A percentile compares a stretch with the other conserved stretches of the same genome.
Evolutionary conservation across 768 basidiomycete species (phyloP).

Genomic region (Chalciporus piperatus): DNA sequence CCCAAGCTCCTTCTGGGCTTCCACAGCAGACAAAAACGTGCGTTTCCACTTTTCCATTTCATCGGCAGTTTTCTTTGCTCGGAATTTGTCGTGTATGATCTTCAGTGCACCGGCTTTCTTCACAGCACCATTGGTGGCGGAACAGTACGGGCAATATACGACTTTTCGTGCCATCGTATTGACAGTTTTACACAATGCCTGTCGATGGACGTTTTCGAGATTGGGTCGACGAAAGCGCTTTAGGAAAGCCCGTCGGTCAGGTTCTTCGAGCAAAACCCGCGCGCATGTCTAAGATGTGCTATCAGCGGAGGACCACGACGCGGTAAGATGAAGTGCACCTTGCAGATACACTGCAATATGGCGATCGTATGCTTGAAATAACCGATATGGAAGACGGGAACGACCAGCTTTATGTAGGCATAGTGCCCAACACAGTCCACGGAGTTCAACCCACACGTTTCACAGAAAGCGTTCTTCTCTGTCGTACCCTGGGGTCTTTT

Average conservation of each 20-base stretch:
- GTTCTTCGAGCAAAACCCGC: conserved; percentile 83
- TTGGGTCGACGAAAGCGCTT: conserved; percentile 87
- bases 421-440: conserved; percentile 98
- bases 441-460: conserved; percentile 89
- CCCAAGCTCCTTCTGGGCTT: conserved; percentile 83
- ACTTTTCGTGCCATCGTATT: conserved; percentile 86
- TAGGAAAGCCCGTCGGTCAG: conserved; percentile 79
- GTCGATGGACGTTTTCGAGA: conserved; percentile 91
- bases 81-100: conserved; percentile 97
- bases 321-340: conserved; percentile 45
- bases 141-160: conserved; percentile 90
- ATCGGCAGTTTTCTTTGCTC: conserved; percentile 88
- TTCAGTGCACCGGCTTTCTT: conserved; percentile 95
- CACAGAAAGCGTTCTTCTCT: conserved; percentile 88
- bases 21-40: conserved; percentile 77
- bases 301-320: not conserved
- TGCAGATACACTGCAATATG: conserved; percentile 95
- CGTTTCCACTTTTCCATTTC: conserved; percentile 87
- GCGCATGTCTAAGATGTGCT: conserved; percentile 71
- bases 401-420: conserved; percentile 94
- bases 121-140: conserved; percentile 89
- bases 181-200: conserved; percentile 77
- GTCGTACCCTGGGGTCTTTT: conserved; percentile 72
- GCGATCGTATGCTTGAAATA: conserved; percentile 96
- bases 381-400: conserved; percentile 98